Evolutionary conservation across 192 early-diverging fungal species (phyloP).

Genomic region (Coemansia sp.): DNA sequence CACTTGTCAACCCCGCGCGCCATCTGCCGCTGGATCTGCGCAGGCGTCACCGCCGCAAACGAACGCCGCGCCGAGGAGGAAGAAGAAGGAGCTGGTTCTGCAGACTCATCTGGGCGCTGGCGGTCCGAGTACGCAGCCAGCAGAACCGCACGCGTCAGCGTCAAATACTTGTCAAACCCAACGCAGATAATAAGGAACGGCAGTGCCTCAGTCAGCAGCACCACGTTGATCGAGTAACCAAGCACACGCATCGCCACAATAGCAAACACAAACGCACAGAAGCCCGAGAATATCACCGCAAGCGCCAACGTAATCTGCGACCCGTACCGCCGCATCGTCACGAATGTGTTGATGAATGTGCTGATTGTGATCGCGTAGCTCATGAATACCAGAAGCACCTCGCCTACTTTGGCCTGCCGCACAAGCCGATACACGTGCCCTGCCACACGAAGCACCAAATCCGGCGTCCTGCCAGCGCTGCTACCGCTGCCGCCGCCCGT

Average conservation of each 20-base stretch:
- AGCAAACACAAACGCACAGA: conserved; percentile 76
- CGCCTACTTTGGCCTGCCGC: conserved; percentile 69
- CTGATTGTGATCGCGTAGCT: conserved; percentile 81
- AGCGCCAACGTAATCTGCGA: conserved; percentile 77
- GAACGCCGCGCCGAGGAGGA: neutral
- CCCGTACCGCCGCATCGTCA: conserved; percentile 83
- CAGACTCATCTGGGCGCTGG: conserved; percentile 12
- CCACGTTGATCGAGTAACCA: conserved; percentile 68
- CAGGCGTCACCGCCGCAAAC: conserved; percentile 30
- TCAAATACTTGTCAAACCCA: conserved; percentile 86
- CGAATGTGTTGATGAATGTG: conserved; percentile 77
- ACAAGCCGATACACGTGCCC: conserved; percentile 64
- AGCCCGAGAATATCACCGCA: conserved; percentile 69
- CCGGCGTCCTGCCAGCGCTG: neutral
- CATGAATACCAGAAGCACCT: conserved; percentile 75
- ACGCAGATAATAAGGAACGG: conserved; percentile 90
- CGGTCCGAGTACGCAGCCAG: conserved; percentile 51
- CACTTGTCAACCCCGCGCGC: conserved; percentile 65
- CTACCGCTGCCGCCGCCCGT: neutral
- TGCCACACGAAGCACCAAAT: conserved; percentile 34
- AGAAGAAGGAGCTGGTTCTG: neutral
- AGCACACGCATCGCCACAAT: conserved; percentile 68
- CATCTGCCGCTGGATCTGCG: conserved; percentile 65
- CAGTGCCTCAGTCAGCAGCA: conserved; percentile 79
- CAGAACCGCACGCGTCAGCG: conserved; percentile 79